These are phyloP conservation scores for Teratosphaeria destructans DNA, from an alignment of 2,329 filamentous ascomycete genomes.

Conservation along the genomic window DNA sequence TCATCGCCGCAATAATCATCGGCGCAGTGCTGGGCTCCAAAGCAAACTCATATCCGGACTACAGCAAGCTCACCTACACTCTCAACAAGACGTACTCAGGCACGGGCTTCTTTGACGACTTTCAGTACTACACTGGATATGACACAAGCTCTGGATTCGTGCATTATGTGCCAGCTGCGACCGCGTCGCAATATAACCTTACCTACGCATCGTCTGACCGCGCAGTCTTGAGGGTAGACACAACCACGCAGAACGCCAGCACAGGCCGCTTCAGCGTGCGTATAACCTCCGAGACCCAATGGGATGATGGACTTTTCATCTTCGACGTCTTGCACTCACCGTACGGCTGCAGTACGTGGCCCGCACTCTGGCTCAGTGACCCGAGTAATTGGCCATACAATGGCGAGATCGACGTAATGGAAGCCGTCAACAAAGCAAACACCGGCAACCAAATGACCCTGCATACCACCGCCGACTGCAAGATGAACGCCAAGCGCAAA, in stretches of 20 bases:
- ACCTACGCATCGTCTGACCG: slow-evolving; percentile 19
- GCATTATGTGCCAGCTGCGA: slow-evolving; percentile 29
- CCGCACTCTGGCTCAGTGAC: slow-evolving; percentile 28
- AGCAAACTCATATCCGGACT: slow-evolving; percentile 17
- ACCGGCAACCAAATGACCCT: slow-evolving; percentile 11
- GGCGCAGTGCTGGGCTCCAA: slow-evolving; percentile 18
- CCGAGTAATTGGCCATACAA: slow-evolving; percentile 34
- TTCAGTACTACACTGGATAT: slow-evolving; percentile 37
- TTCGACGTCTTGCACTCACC: slow-evolving; percentile 28
- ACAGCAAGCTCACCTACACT: slow-evolving; percentile 17
- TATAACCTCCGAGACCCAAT: slow-evolving; percentile 26
- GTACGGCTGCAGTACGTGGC: slow-evolving; percentile 29
- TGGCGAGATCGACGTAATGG: slow-evolving; percentile 24
- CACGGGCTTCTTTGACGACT: slow-evolving; percentile 39
- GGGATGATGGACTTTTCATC: slow-evolving; percentile 28
- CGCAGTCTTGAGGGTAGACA: slow-evolving; percentile 20
- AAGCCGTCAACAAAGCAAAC: slow-evolving; percentile 23
- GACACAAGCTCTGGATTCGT: slow-evolving; percentile 44
- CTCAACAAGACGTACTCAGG: slow-evolving; percentile 29
- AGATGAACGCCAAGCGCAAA: slow-evolving; percentile 20
- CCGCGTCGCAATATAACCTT: slow-evolving; percentile 18
- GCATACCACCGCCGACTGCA: slow-evolving; percentile 24
- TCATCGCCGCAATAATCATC: slow-evolving; percentile 17
- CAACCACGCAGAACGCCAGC: slow-evolving; percentile 14
- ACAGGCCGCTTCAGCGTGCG: slow-evolving; percentile 26